Conservation (phyloP, 306 rosid genomes). For the Malus sieversii region DNA sequence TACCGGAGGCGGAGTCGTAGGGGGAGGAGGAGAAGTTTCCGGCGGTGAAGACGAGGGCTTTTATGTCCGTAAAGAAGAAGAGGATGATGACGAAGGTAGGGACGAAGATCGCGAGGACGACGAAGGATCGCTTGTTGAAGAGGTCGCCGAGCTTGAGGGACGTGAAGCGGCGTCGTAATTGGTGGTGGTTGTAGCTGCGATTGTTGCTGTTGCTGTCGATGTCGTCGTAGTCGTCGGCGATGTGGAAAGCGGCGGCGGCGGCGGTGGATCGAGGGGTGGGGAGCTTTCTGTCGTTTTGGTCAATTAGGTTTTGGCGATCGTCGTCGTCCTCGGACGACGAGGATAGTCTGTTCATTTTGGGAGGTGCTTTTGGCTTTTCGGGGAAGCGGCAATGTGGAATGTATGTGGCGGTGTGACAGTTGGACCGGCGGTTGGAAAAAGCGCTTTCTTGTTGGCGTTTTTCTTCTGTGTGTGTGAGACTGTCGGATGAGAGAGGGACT, state of each 20-base stretch:
- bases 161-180: conserved; percentile 28
- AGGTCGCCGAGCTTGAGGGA: conserved; percentile 12
- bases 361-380: not conserved
- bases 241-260: conserved; percentile 27
- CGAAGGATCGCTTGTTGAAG: conserved; percentile 36
- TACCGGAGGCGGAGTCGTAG: conserved; percentile 35
- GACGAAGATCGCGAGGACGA: conserved; percentile 30
- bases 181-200: conserved; percentile 15
- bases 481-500: not conserved
- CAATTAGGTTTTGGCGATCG: conserved; percentile 62
- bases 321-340: conserved; percentile 70
- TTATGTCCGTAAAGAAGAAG: conserved; percentile 40
- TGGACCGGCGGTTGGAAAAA: not conserved
- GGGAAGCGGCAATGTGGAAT: not conserved
- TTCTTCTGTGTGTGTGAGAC: not conserved
- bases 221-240: conserved; percentile 31
- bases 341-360: conserved; percentile 35
- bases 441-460: not conserved
- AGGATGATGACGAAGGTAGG: conserved; percentile 38
- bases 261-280: conserved; percentile 22
- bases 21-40: conserved; percentile 14
- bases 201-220: not conserved
- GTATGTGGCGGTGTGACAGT: not conserved
- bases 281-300: conserved; percentile 48
- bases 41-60: conserved; percentile 37